Evolutionary conservation across 306 rosid species (phyloP), one percentile per base, ranked within the genome.

Genomic region (Senna tora): DNA sequence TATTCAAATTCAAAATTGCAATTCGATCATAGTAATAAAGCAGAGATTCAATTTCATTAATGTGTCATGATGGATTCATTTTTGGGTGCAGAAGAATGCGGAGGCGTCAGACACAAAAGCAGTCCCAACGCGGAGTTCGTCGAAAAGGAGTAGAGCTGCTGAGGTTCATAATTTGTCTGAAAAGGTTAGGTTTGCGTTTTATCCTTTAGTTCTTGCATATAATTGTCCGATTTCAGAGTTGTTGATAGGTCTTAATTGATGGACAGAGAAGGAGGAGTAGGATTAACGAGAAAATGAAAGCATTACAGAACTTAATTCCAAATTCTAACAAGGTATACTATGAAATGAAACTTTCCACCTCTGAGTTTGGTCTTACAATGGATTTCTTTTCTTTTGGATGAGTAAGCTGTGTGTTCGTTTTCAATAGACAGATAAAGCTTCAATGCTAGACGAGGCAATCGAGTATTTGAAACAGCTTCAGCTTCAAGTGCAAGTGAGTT

Each of bases 401-500:
- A 58, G 28, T 71, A 9, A 0, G 7, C 17, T 72, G 43, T 72
- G 43, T 50, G n/a, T 70, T 59, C 65, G 59, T 41, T 82, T 65
- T 54, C 78, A 47, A 68, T 73, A 94, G 98, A 94, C 96, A 71
- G 98, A 94, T 63, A 94, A 94, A 87, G 97, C 97, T 69, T 94
- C 98, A 16, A 93, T 90, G 97, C 86, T 94, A 56, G 97, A 91
- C 34, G 98, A 94, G 56, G 98, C 91, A 42, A 94, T 94, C 39
- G 97, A 94, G 38, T 94, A 94, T 78, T 78, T 94, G 90, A 89
- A 94, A 91, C 98, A 94, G 77, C 98, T 94, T 79, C 98, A 94
- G 79, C 89, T 94, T 83, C 98, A 94, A 86, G 97, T 89, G 52
- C 87, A 83, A 73, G 84, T 83, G 67, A 83, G 74, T 79, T 53